Base-by-base conservation (phyloP, 2,329 filamentous ascomycete species). In the Nigrograna mackinnonii region DNA sequence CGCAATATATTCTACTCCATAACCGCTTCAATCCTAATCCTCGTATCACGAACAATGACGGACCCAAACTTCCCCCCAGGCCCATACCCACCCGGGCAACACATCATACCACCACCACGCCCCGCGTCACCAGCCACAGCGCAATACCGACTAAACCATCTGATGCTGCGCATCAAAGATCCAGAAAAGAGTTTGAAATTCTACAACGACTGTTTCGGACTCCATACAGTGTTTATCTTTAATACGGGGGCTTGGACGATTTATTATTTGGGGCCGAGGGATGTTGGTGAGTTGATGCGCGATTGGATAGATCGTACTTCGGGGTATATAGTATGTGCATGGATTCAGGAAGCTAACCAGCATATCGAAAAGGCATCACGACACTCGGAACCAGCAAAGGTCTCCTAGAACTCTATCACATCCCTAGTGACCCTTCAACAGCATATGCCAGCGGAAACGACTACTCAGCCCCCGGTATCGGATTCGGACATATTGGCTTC, bases 401-500 rank as follows among this genome's bases (percentile, higher is more conserved):
- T 1, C 45, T 67, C 1, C 39, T 67, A 1, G 63, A 67, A 39
- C 43, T 67, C 1, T 66, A 66, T 26, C 57, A 67, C 35, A 55
- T 67, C 4, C 63, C 62, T 3, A 42, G 55, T 0, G 59, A 62
- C 22, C 24, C 46, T 12, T 39, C 41, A 0, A 43, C 49, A 5
- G 5, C 45, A 1, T 67, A 67, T 34, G 36, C 37, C 4, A 58
- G 44, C 9, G 64, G 63, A 0, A 66, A 67, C 36, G 57, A 60
- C 16, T 59, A 62, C 37, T 31, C 13, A 3, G 37, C 37, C 2
- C 35, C 41, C 1, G 46, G 55, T 5, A 34, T 64, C 4, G 63
- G 63, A 4, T 66, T 68, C 28, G 62, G 64, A 1, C 64, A 68
- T 36, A 43, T 68, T n/a, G 63, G 64, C 0, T 66, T 68, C 40